Base-by-base conservation (phyloP, 169 alveolate genomes). In the Cryptosporidium meleagridis region DNA sequence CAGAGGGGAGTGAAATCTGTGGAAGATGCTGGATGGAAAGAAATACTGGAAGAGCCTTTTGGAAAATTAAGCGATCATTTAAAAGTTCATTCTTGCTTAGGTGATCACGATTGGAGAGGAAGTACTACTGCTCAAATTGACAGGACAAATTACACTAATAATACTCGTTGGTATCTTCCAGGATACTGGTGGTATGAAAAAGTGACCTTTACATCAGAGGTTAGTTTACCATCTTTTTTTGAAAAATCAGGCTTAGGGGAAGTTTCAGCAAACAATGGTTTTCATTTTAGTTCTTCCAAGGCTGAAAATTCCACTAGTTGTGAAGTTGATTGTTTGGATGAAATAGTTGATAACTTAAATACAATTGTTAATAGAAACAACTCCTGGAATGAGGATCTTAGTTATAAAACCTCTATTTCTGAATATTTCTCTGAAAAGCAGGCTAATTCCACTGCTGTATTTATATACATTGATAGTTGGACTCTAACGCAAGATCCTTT, bases 101-200 rank as follows among this genome's bases (percentile, higher is more conserved):
- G 89, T 0, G 89, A 80, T 29, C 89, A 80, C 45, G 89, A 80
- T 65, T 80, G 89, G 89, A 31, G 89, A 21, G 75, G 75, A 18
- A 59, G 45, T 29, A 59, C 89, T 16, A 61, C 48, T 3, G 61
- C 89, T 61, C 89, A 80, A 39, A 65, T 80, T 44, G 80, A 61
- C 1, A 41, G 75, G 4, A 80, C 89, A 18, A 59, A 80, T 51
- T 39, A 7, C n/a, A 21, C 51, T 1, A 45, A 29, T 41, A 80
- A 80, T 65, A 80, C 35, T 0, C 52, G 75, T 29, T 80, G 89
- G 89, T 29, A 80, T 45, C 73, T 80, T 37, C 73, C 73, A 9
- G 89, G 89, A n/a, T 80, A 80, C n/a, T 80, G 89, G 89, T 80
- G 89, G 89, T 80, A 61, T 44, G 89, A 80, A 62, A 41, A 44